These are phyloP conservation scores for Luzula sylvatica DNA, from an alignment of 176 grass and related monocot genomes.

Conservation along the genomic window DNA sequence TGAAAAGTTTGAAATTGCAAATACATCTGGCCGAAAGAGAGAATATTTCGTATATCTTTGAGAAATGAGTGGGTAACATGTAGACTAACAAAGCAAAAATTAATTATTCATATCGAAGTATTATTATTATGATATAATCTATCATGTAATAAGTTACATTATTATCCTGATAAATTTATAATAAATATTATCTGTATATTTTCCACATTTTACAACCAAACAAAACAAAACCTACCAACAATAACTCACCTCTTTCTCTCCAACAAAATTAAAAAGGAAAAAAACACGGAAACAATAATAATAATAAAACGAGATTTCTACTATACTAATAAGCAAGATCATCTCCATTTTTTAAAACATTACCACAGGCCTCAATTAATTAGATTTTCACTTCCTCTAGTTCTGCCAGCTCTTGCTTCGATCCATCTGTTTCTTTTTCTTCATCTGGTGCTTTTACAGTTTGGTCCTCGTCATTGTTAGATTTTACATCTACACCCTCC, in stretches of 20 bases:
- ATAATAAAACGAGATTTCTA: background rate
- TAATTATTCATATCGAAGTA: background rate
- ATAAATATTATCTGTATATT: conserved; percentile 2
- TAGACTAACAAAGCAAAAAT: no score
- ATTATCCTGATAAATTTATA: conserved; percentile 6
- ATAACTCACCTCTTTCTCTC: background rate
- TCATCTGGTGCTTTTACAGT: background rate
- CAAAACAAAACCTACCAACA: conserved; percentile 1
- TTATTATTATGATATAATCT: no score
- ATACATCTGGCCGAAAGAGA: no score
- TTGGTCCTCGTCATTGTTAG: conserved; percentile 21
- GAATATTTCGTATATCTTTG: no score
- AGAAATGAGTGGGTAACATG: no score
- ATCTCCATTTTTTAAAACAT: background rate
- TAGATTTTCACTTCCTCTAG: conserved; percentile 1
- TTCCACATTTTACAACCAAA: conserved; percentile 10
- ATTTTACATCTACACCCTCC: conserved; percentile 16
- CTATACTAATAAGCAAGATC: background rate
- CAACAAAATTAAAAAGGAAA: background rate
- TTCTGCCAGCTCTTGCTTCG: conserved; percentile 19
- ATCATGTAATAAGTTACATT: conserved; percentile 9
- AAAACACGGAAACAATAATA: conserved; percentile 3
- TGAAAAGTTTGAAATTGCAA: no score
- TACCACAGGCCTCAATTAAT: background rate
- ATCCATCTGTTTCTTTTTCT: conserved; percentile 22